phyloP scores from a whole-genome alignment of 2,329 filamentous ascomycete species.

The Phaeosphaeriaceae sp. region DNA sequence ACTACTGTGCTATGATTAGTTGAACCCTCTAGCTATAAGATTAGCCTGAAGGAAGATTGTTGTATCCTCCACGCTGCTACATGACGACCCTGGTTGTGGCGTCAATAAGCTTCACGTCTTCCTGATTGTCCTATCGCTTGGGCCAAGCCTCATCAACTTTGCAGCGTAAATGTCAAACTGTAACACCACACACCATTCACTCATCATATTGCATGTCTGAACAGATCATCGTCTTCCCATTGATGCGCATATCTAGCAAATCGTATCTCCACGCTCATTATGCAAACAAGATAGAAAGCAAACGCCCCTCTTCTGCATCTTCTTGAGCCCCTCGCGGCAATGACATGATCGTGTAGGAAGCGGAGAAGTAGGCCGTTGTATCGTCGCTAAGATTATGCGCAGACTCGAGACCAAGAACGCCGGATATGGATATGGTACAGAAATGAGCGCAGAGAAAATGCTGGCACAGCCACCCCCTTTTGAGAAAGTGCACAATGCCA shows the following conservation, averaged over 20 bases:
- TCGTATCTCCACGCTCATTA: slow-evolving; percentile 31
- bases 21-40: too few relatives aligned
- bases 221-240: slow-evolving; percentile 18
- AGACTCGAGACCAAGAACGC: slow-evolving; percentile 22
- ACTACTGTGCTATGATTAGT: too few relatives aligned
- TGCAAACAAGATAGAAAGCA: slow-evolving; percentile 33
- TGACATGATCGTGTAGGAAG: slow-evolving; percentile 13
- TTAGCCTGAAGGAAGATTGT: too few relatives aligned
- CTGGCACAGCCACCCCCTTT: slow-evolving; percentile 41
- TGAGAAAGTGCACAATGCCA: slow-evolving; percentile 26
- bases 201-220: neutral
- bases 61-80: too few relatives aligned
- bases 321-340: slow-evolving; percentile 11
- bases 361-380: slow-evolving; percentile 16
- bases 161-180: too few relatives aligned
- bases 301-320: slow-evolving; percentile 28
- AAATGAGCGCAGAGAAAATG: slow-evolving; percentile 26
- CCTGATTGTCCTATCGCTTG: too few relatives aligned
- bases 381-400: slow-evolving; percentile 19
- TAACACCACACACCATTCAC: neutral
- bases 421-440: slow-evolving; percentile 42
- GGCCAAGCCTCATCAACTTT: too few relatives aligned
- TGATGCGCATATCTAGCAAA: slow-evolving; percentile 32
- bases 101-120: too few relatives aligned
- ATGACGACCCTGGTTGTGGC: too few relatives aligned